Conservation (phyloP, 371 early-diverging fungal species). For the Mortierella sp. region DNA sequence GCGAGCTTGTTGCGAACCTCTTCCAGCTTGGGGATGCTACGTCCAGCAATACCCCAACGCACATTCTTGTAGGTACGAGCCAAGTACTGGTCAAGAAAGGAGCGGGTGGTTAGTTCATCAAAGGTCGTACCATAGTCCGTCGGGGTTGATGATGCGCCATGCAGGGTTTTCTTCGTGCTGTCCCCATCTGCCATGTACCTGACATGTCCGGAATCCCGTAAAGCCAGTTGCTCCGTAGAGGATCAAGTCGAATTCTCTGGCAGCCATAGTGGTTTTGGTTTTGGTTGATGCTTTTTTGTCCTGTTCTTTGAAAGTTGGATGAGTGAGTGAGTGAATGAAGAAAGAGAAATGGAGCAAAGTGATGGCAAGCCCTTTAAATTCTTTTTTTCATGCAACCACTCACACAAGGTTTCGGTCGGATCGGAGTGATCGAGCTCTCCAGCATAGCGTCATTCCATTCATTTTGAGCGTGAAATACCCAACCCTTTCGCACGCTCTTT, state of each 20-base stretch:
- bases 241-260: constrained; percentile 51
- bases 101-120: not conserved
- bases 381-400: too few relatives aligned
- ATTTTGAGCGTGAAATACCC: too few relatives aligned
- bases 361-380: too few relatives aligned
- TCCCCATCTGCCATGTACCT: constrained; percentile 55
- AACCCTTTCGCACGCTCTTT: too few relatives aligned
- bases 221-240: constrained; percentile 92
- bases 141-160: not conserved
- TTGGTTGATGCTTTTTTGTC: too few relatives aligned
- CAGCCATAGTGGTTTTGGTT: constrained; percentile 20
- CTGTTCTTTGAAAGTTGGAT: too few relatives aligned
- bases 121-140: not conserved
- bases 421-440: too few relatives aligned
- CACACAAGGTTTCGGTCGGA: too few relatives aligned
- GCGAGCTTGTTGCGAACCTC: constrained; percentile 55
- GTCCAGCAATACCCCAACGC: constrained; percentile 79
- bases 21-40: constrained; percentile 70
- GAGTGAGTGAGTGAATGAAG: too few relatives aligned
- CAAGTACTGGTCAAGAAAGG: constrained; percentile 21
- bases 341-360: too few relatives aligned
- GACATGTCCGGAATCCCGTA: constrained; percentile 81
- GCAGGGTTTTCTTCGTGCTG: not conserved
- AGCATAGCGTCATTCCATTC: too few relatives aligned
- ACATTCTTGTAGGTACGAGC: constrained; percentile 56